phyloP scores from a whole-genome alignment of 2,329 filamentous ascomycete genomes.

The Apiospora hydei region DNA sequence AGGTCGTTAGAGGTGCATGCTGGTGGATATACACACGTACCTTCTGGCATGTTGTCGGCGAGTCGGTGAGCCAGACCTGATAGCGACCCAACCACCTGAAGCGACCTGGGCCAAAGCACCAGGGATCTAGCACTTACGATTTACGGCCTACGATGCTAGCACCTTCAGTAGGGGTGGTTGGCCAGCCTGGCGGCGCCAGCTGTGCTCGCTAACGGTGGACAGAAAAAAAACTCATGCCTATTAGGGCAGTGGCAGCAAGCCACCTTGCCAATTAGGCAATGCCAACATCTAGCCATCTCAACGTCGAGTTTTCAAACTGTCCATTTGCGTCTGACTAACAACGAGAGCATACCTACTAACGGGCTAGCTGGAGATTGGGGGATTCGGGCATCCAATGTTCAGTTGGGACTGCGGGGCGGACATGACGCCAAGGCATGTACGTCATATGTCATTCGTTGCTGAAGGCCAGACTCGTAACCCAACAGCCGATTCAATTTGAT shows the following conservation, averaged over 20 bases:
- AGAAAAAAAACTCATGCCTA: not conserved
- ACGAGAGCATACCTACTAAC: not conserved
- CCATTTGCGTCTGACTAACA: not conserved
- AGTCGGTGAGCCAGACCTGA: not conserved
- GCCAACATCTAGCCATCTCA: not conserved
- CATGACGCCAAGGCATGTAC: not conserved
- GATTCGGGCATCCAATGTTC: not conserved
- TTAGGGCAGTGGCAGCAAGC: not conserved
- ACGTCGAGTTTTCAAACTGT: not conserved
- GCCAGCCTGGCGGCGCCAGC: not conserved
- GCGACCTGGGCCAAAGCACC: not conserved
- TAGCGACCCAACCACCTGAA: slow-evolving; percentile 11
- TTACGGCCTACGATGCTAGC: too few species aligned
- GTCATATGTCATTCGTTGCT: not conserved
- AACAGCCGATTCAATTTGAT: not conserved
- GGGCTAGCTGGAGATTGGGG: not conserved
- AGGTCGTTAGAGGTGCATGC: not conserved
- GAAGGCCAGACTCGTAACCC: not conserved
- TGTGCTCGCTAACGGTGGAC: not conserved
- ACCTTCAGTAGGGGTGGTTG: not conserved
- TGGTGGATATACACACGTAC: slow-evolving; percentile 5
- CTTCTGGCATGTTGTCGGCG: slow-evolving; percentile 6
- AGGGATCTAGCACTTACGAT: not conserved
- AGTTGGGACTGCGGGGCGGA: not conserved
- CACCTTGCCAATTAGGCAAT: not conserved